A percentile compares a stretch with the other conserved stretches of the same genome.
Conservation (phyloP, 306 rosid genomes). For the Lagenaria siceraria region DNA sequence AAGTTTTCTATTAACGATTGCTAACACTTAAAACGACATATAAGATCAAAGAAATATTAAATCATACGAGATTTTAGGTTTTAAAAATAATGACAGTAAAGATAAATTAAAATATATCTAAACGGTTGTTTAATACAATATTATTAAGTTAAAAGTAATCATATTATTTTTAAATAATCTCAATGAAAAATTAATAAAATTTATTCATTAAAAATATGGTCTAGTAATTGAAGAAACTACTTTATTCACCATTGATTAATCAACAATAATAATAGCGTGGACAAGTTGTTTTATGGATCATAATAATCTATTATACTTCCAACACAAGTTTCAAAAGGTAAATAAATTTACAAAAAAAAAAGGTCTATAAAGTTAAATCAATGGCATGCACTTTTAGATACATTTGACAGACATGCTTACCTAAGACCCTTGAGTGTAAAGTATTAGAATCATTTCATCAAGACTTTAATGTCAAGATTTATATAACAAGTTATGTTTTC, state of each 20-base stretch:
- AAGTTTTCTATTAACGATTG: no score
- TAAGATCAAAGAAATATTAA: neutral
- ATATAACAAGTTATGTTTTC: neutral
- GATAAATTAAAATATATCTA: no score
- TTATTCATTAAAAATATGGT: neutral
- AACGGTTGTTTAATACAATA: no score
- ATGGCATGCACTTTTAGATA: conserved; percentile 27
- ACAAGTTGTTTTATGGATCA: conserved; percentile 29
- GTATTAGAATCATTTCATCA: conserved; percentile 24
- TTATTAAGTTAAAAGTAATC: no score
- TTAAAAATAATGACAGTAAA: no score
- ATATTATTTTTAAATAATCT: no score
- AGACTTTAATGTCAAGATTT: conserved; percentile 4
- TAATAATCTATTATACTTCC: conserved; percentile 39
- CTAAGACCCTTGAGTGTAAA: conserved; percentile 36
- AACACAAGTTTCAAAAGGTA: conserved; percentile 39
- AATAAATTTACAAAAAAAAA: conserved; percentile 27
- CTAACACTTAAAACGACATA: neutral
- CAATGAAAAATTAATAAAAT: neutral
- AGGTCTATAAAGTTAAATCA: conserved; percentile 15
- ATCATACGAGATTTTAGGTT: no score
- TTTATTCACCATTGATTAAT: conserved; percentile 28
- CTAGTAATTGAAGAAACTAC: conserved; percentile 34
- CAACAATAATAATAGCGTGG: conserved; percentile 20
- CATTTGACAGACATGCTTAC: conserved; percentile 42